A percentile compares a stretch with the other conserved stretches of the same genome.
Conservation (phyloP, 1,139 yeast genomes). For the Ogataea hybrid region DNA sequence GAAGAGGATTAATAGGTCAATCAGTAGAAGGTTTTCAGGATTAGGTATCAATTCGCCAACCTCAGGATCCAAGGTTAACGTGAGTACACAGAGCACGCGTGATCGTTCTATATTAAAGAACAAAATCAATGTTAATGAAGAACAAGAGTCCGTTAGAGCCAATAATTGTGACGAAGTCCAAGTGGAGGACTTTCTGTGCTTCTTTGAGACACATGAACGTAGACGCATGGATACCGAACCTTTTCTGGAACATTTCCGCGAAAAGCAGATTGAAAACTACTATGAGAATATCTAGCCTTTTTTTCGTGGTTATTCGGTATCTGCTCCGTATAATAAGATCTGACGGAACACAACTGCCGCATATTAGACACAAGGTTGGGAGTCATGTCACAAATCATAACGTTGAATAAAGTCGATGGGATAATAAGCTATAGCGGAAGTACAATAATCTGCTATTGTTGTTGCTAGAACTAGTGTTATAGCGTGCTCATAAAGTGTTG, state of each 20-base stretch:
- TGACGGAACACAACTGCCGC: too few relatives aligned
- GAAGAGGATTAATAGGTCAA: conserved; percentile 18
- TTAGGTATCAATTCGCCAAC: conserved; percentile 6
- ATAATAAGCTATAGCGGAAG: too few relatives aligned
- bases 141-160: conserved; percentile 32
- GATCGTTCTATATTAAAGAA: conserved; percentile 32
- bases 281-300: conserved; percentile 17
- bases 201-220: conserved; percentile 33
- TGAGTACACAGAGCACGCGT: background rate
- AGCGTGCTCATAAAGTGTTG: too few relatives aligned
- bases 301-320: too few relatives aligned
- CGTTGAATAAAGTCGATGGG: too few relatives aligned
- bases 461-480: too few relatives aligned
- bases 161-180: conserved; percentile 32
- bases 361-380: too few relatives aligned
- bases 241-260: conserved; percentile 29
- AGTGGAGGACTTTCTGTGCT: conserved; percentile 32
- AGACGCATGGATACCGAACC: conserved; percentile 31
- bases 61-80: background rate
- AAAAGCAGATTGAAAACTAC: conserved; percentile 32
- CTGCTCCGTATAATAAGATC: too few relatives aligned
- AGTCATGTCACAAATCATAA: too few relatives aligned
- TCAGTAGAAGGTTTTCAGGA: conserved; percentile 16
- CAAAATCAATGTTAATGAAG: conserved; percentile 30
- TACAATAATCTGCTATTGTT: too few relatives aligned